These are phyloP conservation scores for Scedosporium apiospermum DNA, from an alignment of 2,329 filamentous ascomycete species.

Conservation along the genomic window DNA sequence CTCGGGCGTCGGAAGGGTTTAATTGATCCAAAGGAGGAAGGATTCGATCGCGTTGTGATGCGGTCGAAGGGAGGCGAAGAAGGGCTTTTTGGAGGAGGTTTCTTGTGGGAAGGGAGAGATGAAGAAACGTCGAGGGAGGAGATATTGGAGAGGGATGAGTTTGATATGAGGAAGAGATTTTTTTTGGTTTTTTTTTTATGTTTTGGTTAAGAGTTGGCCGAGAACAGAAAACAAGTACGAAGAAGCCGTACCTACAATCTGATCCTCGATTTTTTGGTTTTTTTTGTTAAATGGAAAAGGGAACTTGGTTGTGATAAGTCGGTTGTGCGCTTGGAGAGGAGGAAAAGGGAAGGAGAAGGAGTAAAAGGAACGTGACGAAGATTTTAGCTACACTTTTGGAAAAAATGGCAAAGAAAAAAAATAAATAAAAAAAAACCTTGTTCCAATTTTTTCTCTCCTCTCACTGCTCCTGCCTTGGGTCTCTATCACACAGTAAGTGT, in stretches of 20 bases:
- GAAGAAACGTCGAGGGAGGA: neutral
- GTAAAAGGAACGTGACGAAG: slow-evolving; percentile 25
- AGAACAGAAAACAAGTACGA: slow-evolving; percentile 53
- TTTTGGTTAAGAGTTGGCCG: slow-evolving; percentile 40
- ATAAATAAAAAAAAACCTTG: neutral
- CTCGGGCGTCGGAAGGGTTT: neutral
- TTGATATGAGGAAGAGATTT: slow-evolving; percentile 37
- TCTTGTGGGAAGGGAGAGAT: neutral
- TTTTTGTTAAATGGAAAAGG: slow-evolving; percentile 14
- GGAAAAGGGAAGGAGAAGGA: slow-evolving; percentile 25
- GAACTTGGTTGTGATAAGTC: slow-evolving; percentile 32
- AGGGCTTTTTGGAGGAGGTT: neutral
- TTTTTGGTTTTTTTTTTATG: slow-evolving; percentile 53
- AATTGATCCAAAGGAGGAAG: neutral
- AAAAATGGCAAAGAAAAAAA: neutral
- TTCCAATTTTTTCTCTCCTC: slow-evolving; percentile 4
- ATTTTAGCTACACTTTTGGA: slow-evolving; percentile 23
- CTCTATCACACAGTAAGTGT: too few relatives aligned
- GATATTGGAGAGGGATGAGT: slow-evolving; percentile 5
- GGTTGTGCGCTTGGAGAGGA: slow-evolving; percentile 32
- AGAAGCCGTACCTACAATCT: slow-evolving; percentile 46
- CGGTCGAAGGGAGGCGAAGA: neutral
- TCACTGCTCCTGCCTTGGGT: too few relatives aligned
- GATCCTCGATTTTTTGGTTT: slow-evolving; percentile 34
- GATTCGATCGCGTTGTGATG: neutral